These are phyloP conservation scores for Paralagenidium karlingii DNA, from an alignment of 352 stramenopile species.

Conservation along the genomic window DNA sequence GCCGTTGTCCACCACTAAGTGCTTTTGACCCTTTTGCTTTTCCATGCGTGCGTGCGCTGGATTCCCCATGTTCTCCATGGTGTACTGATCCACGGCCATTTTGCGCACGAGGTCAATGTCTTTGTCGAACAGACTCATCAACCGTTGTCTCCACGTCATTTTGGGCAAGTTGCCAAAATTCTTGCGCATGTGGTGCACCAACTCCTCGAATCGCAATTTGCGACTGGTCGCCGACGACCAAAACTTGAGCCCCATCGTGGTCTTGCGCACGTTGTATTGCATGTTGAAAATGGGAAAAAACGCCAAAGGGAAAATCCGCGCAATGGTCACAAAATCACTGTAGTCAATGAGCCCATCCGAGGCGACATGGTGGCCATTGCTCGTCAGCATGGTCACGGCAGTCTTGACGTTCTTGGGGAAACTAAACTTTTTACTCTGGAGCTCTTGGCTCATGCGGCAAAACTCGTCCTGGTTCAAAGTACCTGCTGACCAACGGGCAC, in stretches of 20 bases:
- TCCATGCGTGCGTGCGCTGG: no score
- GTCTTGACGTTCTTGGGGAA: slow-evolving; percentile 49
- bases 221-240: slow-evolving; percentile 22
- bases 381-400: slow-evolving; percentile 33
- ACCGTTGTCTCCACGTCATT: slow-evolving; percentile 15
- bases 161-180: slow-evolving; percentile 32
- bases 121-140: slow-evolving; percentile 14
- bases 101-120: slow-evolving; percentile 16
- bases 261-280: slow-evolving; percentile 35
- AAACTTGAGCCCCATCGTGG: slow-evolving; percentile 32
- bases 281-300: slow-evolving; percentile 60
- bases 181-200: slow-evolving; percentile 52
- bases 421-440: slow-evolving; percentile 23
- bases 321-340: slow-evolving; percentile 36
- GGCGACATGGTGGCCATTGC: no score
- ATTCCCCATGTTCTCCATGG: no score
- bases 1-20: no score
- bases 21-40: no score
- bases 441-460: slow-evolving; percentile 32
- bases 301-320: slow-evolving; percentile 35
- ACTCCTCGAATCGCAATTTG: slow-evolving; percentile 23
- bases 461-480: no score
- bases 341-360: slow-evolving; percentile 35
- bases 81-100: no score
- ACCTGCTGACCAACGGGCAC: no score